phyloP scores from a whole-genome alignment of 768 basidiomycete genomes.

The Lactifluus hygrophoroides region DNA sequence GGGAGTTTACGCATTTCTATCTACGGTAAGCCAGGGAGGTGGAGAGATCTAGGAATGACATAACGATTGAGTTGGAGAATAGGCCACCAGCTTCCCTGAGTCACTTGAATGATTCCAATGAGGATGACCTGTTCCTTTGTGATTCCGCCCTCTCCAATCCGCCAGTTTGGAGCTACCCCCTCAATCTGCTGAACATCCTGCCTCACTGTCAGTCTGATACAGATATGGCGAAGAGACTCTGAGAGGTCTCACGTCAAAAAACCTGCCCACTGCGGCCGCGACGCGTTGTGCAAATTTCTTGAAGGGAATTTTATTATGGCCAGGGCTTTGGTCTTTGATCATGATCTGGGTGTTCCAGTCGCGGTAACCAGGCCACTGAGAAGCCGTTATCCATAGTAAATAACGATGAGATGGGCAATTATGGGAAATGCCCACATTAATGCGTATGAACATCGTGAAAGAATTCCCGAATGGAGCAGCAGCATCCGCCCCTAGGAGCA shows the following conservation, averaged over 20 bases:
- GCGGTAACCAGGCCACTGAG: constrained; percentile 1
- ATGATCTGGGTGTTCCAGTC: constrained; percentile 5
- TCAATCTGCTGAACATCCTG: not conserved
- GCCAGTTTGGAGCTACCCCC: not conserved
- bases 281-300: constrained; percentile 6
- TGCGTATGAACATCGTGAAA: not conserved
- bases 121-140: not conserved
- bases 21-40: not conserved
- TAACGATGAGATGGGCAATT: too few species aligned
- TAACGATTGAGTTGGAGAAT: constrained; percentile 10
- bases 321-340: constrained; percentile 3
- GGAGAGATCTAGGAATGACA: not conserved
- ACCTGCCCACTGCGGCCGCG: not conserved
- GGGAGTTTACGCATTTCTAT: too few species aligned
- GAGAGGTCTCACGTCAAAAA: not conserved
- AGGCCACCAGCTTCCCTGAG: constrained; percentile 15
- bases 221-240: not conserved
- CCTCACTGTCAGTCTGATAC: not conserved
- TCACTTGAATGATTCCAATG: constrained; percentile 3
- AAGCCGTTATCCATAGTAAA: not conserved
- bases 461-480: not conserved
- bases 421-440: not conserved
- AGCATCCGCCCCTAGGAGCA: not conserved
- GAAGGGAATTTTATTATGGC: not conserved
- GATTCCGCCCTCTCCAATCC: not conserved